Evolutionary conservation across 179 eudicot genomes (phyloP), one percentile per base, ranked within the genome.

Genomic region (Pouteria campechiana): DNA sequence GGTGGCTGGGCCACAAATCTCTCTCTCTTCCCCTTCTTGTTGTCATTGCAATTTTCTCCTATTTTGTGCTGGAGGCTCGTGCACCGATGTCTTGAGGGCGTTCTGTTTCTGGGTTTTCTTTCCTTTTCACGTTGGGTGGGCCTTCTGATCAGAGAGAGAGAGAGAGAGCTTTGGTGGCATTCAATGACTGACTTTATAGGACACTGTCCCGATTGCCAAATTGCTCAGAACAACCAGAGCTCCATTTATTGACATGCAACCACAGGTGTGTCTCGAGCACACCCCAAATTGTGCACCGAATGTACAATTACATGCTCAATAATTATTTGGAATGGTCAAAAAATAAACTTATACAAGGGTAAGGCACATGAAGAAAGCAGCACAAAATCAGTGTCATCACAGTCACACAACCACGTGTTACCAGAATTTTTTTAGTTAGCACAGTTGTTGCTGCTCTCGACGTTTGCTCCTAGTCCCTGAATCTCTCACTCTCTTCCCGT

Each of bases 81-180:
- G 15, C 25, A 45, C 38, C 58, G 44, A 54, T 45, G 44, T 40
- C n/a, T n/a, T 35, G 25, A 23, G 45, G 19, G 49, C 24, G 17
- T 44, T 44, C 27, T 41, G 44, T 25, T 29, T 44, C 33, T 34
- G 6, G 54, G 29, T 4, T 51, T 45, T 32, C 21, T 55, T 47
- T 21, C n/a, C 17, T 33, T 39, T 15, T 24, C 32, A n/a, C 14
- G 29, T 22, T 36, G 17, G 2, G 17, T 19, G 39, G 17, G 29
- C 31, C 16, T 37, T 13, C 35, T 25, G 2, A 12, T 1, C 22
- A 42, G n/a, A 41, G 9, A 25, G 10, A 6, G 3, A 28, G 11
- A 42, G 14, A 43, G 28, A 11, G 34, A 43, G 30, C 12, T 8
- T 5, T 22, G 6, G 52, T 33, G 50, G 32, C 60, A 21, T 53